These are phyloP conservation scores for Fomes fomentarius DNA, from an alignment of 1,284 basidiomycete species.

Conservation along the genomic window DNA sequence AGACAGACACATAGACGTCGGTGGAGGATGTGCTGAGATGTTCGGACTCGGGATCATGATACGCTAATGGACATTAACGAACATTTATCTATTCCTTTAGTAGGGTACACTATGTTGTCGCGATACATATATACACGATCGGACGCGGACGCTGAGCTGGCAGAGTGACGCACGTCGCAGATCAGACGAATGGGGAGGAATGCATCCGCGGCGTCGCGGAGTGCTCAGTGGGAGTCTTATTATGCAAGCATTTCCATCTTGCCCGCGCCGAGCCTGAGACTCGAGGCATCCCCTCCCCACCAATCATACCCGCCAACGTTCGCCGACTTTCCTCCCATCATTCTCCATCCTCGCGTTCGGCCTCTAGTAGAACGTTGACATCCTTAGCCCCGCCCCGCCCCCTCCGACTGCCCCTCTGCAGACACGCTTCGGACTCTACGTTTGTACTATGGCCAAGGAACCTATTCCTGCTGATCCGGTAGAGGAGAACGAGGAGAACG, in stretches of 20 bases:
- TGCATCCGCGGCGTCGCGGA: neutral
- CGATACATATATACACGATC: conserved; percentile 3
- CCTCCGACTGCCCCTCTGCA: neutral
- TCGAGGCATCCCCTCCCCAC: conserved; percentile 8
- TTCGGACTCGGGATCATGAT: no score
- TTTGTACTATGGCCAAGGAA: conserved; percentile 21
- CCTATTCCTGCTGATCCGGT: conserved; percentile 20
- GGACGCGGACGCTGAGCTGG: no score
- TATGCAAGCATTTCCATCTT: conserved; percentile 20
- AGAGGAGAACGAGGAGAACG: conserved; percentile 23
- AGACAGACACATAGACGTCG: conserved; percentile 27
- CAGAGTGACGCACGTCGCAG: neutral
- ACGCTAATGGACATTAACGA: no score
- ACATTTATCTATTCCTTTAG: neutral
- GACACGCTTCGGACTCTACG: neutral
- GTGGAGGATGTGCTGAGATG: conserved; percentile 29
- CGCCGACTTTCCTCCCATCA: conserved; percentile 11
- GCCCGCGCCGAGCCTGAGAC: conserved; percentile 2
- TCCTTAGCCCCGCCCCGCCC: neutral
- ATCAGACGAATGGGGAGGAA: conserved; percentile 6
- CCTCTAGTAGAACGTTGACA: neutral
- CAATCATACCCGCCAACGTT: conserved; percentile 29
- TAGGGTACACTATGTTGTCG: no score
- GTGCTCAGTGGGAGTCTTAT: conserved; percentile 22
- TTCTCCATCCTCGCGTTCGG: neutral